Conservation (phyloP, 78 protist species). For the Dictyostelium brefeldianum region DNA sequence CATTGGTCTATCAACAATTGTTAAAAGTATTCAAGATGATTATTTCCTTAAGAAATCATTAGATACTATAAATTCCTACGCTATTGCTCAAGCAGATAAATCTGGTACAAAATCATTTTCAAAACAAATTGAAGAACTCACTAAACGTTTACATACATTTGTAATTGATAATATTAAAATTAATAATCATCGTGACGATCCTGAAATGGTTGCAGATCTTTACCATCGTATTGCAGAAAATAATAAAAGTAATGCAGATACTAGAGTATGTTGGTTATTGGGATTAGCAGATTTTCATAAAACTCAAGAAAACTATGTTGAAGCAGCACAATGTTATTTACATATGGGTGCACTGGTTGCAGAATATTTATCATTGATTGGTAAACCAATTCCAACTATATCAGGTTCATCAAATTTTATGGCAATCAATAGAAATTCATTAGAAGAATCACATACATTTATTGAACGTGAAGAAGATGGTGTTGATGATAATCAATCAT, state of each 20-base stretch:
- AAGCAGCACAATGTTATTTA: conserved; percentile 73
- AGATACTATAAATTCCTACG: conserved; percentile 58
- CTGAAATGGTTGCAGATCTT: conserved; percentile 80
- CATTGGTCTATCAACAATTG: conserved; percentile 58
- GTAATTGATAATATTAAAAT: conserved; percentile 80
- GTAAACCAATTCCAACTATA: conserved; percentile 64
- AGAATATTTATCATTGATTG: conserved; percentile 43
- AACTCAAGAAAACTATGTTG: conserved; percentile 63
- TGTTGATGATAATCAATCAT: conserved; percentile 31
- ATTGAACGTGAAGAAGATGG: conserved; percentile 77
- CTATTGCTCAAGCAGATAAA: conserved; percentile 45
- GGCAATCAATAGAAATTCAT: conserved; percentile 41
- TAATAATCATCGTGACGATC: conserved; percentile 74
- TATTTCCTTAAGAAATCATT: conserved; percentile 55
- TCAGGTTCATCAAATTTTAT: conserved; percentile 13
- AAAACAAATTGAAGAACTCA: conserved; percentile 79
- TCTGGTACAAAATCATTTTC: conserved; percentile 59
- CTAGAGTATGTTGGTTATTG: conserved; percentile 71
- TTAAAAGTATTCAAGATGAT: conserved; percentile 39
- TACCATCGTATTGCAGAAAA: conserved; percentile 75
- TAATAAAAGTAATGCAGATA: conserved; percentile 58
- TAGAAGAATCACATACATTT: conserved; percentile 47
- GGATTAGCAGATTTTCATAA: conserved; percentile 63
- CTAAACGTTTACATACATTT: conserved; percentile 77
- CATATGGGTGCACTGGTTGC: conserved; percentile 79